phyloP scores from a whole-genome alignment of 2,329 filamentous ascomycete species.

The Cordyceps farinosa region DNA sequence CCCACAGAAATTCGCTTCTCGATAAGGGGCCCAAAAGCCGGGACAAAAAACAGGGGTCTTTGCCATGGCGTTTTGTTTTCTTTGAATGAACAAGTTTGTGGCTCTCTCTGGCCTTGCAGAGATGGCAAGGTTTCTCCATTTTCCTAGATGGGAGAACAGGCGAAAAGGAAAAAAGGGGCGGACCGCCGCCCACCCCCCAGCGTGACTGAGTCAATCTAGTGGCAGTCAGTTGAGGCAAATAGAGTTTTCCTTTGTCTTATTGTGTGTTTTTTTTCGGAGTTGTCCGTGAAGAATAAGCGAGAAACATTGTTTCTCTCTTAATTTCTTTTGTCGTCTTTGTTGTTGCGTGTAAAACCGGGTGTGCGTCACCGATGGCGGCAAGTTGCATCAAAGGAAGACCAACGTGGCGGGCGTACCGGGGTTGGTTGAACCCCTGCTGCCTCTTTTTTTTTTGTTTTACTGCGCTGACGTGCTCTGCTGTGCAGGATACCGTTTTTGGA shows the following conservation, averaged over 20 bases:
- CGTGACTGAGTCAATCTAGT: conserved; percentile 2
- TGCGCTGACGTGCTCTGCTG: background rate
- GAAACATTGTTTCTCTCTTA: background rate
- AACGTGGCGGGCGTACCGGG: background rate
- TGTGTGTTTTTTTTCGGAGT: background rate
- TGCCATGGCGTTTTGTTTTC: too few species aligned
- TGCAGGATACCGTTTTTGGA: background rate
- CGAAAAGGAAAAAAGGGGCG: background rate
- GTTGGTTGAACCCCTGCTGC: background rate
- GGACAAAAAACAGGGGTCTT: too few species aligned
- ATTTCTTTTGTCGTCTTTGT: background rate
- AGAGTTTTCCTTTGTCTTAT: background rate
- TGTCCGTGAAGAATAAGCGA: background rate
- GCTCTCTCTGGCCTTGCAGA: background rate
- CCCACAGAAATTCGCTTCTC: background rate
- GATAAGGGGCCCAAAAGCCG: too few species aligned
- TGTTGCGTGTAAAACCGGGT: background rate
- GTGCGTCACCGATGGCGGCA: background rate
- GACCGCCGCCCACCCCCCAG: background rate
- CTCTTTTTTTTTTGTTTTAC: background rate
- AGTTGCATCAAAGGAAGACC: background rate
- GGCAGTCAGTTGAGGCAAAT: background rate
- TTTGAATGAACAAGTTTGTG: too few species aligned
- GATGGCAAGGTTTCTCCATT: background rate
- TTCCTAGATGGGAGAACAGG: background rate